Conservation (phyloP, 2,329 filamentous ascomycete species). For the Macrophomina tecta region DNA sequence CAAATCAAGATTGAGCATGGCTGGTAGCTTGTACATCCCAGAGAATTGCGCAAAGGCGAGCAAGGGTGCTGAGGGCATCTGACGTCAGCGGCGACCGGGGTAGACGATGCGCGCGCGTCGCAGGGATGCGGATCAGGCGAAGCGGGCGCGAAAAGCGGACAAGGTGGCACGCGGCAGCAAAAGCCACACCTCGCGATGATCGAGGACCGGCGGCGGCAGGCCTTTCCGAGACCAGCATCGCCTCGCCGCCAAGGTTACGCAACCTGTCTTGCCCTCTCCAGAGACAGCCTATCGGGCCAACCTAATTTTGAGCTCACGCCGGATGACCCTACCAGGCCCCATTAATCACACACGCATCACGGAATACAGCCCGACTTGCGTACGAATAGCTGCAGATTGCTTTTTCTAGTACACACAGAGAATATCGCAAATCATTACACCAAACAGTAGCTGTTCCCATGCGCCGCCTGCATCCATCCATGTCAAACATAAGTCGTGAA, state of each 20-base stretch:
- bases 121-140: conserved; percentile 3
- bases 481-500: conserved; percentile 18
- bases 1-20: conserved; percentile 21
- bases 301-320: conserved; percentile 14
- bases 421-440: conserved; percentile 11
- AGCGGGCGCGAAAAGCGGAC: conserved; percentile 7
- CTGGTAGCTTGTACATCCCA: conserved; percentile 3
- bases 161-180: not conserved
- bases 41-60: conserved; percentile 14
- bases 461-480: conserved; percentile 20
- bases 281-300: conserved; percentile 19
- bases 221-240: conserved; percentile 15
- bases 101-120: not conserved
- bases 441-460: not conserved
- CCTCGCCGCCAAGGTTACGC: conserved; percentile 13
- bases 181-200: conserved; percentile 17
- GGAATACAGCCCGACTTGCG: not conserved
- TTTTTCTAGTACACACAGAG: conserved; percentile 15
- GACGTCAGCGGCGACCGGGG: conserved; percentile 23
- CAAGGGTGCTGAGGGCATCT: not conserved
- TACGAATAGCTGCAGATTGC: conserved; percentile 13
- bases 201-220: not conserved
- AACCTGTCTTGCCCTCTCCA: not conserved
- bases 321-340: not conserved
- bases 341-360: not conserved